phyloP scores from a whole-genome alignment of 2,329 filamentous ascomycete species.

The Beauveria scarabaeidicola region DNA sequence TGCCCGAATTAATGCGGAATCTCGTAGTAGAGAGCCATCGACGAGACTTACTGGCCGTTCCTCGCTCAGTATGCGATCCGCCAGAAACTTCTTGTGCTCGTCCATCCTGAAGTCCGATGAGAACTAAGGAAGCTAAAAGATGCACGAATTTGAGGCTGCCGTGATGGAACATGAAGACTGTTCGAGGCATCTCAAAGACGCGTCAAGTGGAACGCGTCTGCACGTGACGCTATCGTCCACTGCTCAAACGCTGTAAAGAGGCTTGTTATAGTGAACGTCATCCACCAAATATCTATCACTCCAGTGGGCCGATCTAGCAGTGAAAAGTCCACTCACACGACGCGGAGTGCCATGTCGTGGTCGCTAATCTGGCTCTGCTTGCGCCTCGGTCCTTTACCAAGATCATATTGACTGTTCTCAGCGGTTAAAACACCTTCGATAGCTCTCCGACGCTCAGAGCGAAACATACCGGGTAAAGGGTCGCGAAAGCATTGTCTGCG shows the following conservation, averaged over 20 bases:
- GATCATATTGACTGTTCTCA: not conserved
- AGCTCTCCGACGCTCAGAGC: not conserved
- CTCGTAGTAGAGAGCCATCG: not conserved
- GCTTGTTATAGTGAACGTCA: not conserved
- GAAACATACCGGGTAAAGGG: not conserved
- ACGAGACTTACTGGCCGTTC: constrained; percentile 52
- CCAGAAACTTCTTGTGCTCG: constrained; percentile 64
- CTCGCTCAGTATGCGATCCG: constrained; percentile 68
- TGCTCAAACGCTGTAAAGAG: not conserved
- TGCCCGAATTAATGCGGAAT: not conserved
- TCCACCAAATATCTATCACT: not conserved
- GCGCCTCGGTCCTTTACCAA: not conserved
- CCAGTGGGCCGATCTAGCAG: not conserved
- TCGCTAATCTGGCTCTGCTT: not conserved
- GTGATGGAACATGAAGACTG: not conserved
- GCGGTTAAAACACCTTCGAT: not conserved
- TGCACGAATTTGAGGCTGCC: not conserved
- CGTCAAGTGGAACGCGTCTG: constrained; percentile 9
- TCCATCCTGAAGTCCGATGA: constrained; percentile 32
- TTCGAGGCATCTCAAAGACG: not conserved
- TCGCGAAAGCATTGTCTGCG: not conserved
- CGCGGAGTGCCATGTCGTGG: not conserved
- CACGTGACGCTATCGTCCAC: constrained; percentile 5
- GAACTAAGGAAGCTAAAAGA: not conserved
- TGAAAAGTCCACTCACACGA: not conserved